Conservation (phyloP, 2,329 filamentous ascomycete genomes). For the Hymenoscyphus repandus region DNA sequence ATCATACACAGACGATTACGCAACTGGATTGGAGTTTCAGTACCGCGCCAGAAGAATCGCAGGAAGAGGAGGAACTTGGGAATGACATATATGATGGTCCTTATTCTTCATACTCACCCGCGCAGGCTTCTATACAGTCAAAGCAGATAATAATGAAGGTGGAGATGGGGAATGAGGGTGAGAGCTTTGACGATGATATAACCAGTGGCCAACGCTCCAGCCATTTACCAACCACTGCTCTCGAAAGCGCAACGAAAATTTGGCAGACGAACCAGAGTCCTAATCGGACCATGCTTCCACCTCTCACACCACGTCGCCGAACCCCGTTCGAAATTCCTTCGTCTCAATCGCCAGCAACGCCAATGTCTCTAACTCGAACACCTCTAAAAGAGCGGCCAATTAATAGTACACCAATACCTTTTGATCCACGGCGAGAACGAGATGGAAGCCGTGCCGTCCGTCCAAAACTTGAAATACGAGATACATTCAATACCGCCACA, state of each 20-base stretch:
- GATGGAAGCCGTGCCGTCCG: conserved; percentile 11
- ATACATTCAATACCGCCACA: conserved; percentile 23
- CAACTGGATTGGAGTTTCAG: conserved; percentile 26
- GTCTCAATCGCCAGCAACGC: conserved; percentile 31
- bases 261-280: neutral
- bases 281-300: conserved; percentile 17
- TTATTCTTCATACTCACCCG: conserved; percentile 13
- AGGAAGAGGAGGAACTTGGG: conserved; percentile 5
- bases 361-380: conserved; percentile 19
- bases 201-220: neutral
- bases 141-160: neutral
- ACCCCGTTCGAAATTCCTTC: conserved; percentile 27
- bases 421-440: conserved; percentile 13
- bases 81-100: conserved; percentile 19
- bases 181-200: neutral
- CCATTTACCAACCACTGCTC: neutral
- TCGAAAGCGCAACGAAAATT: no score
- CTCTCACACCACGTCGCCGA: conserved; percentile 24
- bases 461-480: conserved; percentile 23
- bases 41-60: conserved; percentile 11
- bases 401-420: conserved; percentile 24
- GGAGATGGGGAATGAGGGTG: neutral
- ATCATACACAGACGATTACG: conserved; percentile 28
- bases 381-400: conserved; percentile 20
- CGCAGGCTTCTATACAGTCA: neutral